Evolutionary conservation across 83 land plant genomes (phyloP).

Genomic region (Picea abies): DNA sequence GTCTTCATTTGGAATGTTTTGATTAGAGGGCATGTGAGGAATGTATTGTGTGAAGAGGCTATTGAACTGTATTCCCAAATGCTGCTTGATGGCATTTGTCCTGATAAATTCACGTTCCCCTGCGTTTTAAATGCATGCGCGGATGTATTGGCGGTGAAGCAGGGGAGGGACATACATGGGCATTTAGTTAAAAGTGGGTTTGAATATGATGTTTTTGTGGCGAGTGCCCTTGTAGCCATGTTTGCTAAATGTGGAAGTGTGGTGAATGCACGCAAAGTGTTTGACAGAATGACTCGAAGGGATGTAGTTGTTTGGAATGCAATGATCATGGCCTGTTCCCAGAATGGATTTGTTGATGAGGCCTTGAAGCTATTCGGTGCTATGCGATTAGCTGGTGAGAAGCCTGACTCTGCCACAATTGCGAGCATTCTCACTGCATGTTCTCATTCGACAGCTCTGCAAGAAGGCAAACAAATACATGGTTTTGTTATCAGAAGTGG

Average conservation of each 20-base stretch:
- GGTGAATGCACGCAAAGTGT: constrained; percentile 18
- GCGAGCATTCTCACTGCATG: constrained; percentile 63
- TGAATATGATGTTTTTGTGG: no score
- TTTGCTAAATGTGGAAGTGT: no score
- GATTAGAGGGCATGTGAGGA: constrained; percentile 37
- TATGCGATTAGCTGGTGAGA: constrained; percentile 37
- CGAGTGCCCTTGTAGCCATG: no score
- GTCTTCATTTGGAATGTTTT: constrained; percentile 26
- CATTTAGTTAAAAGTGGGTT: no score
- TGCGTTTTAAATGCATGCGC: no score
- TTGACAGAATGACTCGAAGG: constrained; percentile 26
- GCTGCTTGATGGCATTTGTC: constrained; percentile 32
- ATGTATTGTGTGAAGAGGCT: constrained; percentile 34
- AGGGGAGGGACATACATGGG: no score
- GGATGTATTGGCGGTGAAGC: no score
- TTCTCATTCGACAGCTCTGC: constrained; percentile 31
- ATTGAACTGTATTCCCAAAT: constrained; percentile 46
- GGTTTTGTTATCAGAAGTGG: constrained; percentile 40
- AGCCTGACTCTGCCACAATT: constrained; percentile 51
- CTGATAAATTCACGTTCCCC: constrained; percentile 1
- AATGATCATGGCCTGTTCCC: constrained; percentile 63
- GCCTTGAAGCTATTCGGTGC: constrained; percentile 32
- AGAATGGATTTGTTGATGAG: constrained; percentile 50
- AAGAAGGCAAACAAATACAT: constrained; percentile 53
- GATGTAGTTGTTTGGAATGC: constrained; percentile 69